phyloP scores from a whole-genome alignment of 257 asterid species.

The Sherardia arvensis region DNA sequence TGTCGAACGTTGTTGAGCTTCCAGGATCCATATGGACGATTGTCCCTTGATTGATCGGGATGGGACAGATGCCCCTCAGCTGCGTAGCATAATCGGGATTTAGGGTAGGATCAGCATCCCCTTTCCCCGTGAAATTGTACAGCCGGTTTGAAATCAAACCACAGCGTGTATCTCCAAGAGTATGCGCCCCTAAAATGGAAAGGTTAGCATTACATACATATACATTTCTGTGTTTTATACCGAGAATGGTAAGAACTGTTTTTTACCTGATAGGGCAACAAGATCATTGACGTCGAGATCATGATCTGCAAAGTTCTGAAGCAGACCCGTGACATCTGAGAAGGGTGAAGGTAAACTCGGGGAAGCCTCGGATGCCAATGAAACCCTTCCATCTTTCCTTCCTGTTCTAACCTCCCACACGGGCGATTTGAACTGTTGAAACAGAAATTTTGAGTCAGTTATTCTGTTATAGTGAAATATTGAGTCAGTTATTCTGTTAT shows the following conservation, averaged over 20 bases:
- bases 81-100: neutral
- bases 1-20: slow-evolving; percentile 30
- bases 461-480: neutral
- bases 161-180: slow-evolving; percentile 25
- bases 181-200: slow-evolving; percentile 22
- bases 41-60: slow-evolving; percentile 22
- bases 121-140: slow-evolving; percentile 22
- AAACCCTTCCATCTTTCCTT: slow-evolving; percentile 48
- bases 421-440: slow-evolving; percentile 15
- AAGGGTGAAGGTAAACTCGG: slow-evolving; percentile 34
- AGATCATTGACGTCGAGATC: slow-evolving; percentile 36
- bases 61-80: neutral
- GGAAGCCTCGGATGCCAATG: slow-evolving; percentile 22
- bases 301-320: slow-evolving; percentile 24
- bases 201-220: neutral
- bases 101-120: neutral
- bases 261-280: slow-evolving; percentile 41
- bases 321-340: slow-evolving; percentile 30
- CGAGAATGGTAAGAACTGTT: neutral
- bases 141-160: slow-evolving; percentile 13
- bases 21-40: slow-evolving; percentile 40
- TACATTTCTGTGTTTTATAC: neutral
- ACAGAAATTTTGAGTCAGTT: neutral
- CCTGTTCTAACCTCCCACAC: slow-evolving; percentile 42
- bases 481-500: neutral